Base-by-base conservation (phyloP, 257 asterid species). In the Solanum arcanum region DNA sequence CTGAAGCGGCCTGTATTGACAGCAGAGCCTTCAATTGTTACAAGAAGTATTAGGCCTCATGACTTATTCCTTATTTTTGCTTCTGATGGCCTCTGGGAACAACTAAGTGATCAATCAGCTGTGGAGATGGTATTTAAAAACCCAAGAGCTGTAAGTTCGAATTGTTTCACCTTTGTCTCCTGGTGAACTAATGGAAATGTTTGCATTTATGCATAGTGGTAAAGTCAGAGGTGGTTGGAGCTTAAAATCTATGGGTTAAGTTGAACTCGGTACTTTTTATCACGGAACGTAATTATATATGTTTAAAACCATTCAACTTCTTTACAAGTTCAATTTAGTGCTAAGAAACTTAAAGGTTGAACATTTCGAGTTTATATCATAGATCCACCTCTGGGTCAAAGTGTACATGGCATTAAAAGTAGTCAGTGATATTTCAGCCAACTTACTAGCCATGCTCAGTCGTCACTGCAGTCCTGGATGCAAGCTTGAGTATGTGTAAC, bases 31-130 rank as follows among this genome's bases (percentile, higher is more conserved):
- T 96, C 99, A 41, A 93, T 97, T 52, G 89, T 94, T 83, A 93
- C 92, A 72, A 88, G 98, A 90, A 94, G 94, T 93, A 93, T 97
- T 11, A 89, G 92, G 89, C 97, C 96, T 52, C 93, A 95, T 85
- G 99, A 97, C 89, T 60, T 92, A 87, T 97, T 97, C 89, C 69
- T 97, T 59, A 97, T 97, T 66, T 97, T 97, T 85, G 99, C 99
- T 31, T 96, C 99, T 33, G 99, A 97, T 93, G 99, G 99, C 87
- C 97, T 97, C 56, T 97, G 99, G 99, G 99, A 97, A 81, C 96
- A 95, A 20, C 91, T 97, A 87, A 94, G 93, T 46, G 99, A 97
- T 66, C 95, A 97, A 70, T 94, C 86, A 83, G 99, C 96, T 6
- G 98, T 97, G 87, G 95, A 94, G 47, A 93, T 97, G 68, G 99